A percentile compares a stretch with the other conserved stretches of the same genome.
Evolutionary conservation across 2,329 filamentous ascomycete species (phyloP).

Genomic region (Colletotrichum shisoi): DNA sequence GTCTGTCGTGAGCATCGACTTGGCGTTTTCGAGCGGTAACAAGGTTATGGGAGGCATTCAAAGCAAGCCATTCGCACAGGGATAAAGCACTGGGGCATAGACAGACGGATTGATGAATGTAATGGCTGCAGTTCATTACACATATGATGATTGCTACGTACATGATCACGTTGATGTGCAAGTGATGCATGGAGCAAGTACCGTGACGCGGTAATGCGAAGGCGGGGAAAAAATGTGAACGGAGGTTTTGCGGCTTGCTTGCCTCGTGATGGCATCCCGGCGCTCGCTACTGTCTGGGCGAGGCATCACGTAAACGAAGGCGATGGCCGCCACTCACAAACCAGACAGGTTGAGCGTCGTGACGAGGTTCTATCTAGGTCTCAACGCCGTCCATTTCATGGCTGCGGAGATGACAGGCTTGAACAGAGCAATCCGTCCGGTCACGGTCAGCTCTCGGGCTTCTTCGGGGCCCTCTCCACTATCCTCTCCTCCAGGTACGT

Average conservation of each 20-base stretch:
- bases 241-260: background rate
- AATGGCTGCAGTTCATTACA: slow-evolving; percentile 28
- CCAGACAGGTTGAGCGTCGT: background rate
- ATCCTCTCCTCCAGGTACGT: slow-evolving; percentile 52
- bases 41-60: slow-evolving; percentile 35
- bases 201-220: background rate
- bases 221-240: no score
- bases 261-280: background rate
- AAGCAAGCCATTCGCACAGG: slow-evolving; percentile 27
- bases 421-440: background rate
- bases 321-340: background rate
- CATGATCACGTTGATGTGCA: slow-evolving; percentile 12
- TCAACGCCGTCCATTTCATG: background rate
- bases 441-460: slow-evolving; percentile 18
- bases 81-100: slow-evolving; percentile 28
- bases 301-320: background rate
- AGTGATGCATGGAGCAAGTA: background rate
- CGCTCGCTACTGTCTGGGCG: background rate
- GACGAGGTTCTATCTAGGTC: background rate
- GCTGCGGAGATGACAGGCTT: background rate
- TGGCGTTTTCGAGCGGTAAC: slow-evolving; percentile 38
- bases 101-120: slow-evolving; percentile 32
- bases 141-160: slow-evolving; percentile 7
- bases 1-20: slow-evolving; percentile 26
- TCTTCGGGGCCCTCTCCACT: slow-evolving; percentile 47